These are phyloP conservation scores for Urtica urens DNA, from an alignment of 306 rosid genomes.

Conservation along the genomic window DNA sequence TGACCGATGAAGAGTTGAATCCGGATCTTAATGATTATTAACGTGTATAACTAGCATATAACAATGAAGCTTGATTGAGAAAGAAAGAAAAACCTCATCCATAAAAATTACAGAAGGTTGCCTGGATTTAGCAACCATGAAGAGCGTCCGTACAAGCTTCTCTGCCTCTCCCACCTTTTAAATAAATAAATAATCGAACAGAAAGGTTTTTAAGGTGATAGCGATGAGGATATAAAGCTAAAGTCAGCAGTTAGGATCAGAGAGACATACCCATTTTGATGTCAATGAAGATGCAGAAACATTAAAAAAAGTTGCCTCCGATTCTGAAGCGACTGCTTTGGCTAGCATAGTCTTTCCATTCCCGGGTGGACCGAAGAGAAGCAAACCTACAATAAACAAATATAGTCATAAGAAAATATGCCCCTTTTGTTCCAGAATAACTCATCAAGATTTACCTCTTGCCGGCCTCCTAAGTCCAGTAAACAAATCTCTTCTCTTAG, in stretches of 20 bases:
- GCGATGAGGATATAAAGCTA: conserved; percentile 9
- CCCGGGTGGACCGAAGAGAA: conserved; percentile 96
- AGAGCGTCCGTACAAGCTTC: conserved; percentile 90
- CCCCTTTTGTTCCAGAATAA: background rate
- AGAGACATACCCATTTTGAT: conserved; percentile 83
- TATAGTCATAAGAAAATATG: no score
- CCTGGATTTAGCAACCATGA: conserved; percentile 80
- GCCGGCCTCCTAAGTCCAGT: conserved; percentile 97
- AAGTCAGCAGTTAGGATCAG: background rate
- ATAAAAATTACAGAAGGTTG: conserved; percentile 97
- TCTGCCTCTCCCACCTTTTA: conserved; percentile 89
- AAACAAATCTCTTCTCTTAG: conserved; percentile 87
- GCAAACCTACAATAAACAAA: conserved; percentile 52
- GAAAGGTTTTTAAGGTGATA: conserved; percentile 10
- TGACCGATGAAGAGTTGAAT: background rate
- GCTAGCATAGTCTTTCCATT: conserved; percentile 99
- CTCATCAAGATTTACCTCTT: conserved; percentile 44
- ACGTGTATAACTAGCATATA: background rate
- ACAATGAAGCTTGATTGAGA: background rate
- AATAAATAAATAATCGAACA: conserved; percentile 19
- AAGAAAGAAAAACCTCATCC: conserved; percentile 54
- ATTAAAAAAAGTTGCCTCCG: conserved; percentile 89
- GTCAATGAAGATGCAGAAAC: conserved; percentile 88
- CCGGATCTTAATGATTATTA: background rate
- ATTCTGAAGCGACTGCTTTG: conserved; percentile 97